Evolutionary conservation across 169 alveolate genomes (phyloP), one percentile per base, ranked within the genome.

Genomic region (Toxoplasma gondii): DNA sequence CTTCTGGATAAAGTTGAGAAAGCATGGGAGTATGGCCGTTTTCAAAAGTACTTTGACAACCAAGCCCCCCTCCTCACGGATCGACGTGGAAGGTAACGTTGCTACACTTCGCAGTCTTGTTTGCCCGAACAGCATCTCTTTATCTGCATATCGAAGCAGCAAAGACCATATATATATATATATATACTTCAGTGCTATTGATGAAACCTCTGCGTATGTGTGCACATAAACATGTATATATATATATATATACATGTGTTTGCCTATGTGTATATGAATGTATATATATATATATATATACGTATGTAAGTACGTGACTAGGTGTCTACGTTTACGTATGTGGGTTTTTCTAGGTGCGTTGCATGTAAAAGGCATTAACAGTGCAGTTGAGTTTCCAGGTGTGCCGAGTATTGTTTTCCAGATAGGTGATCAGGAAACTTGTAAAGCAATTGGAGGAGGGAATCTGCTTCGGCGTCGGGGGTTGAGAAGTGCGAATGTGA

Each of bases 11-110:
- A 96, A 84, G 97, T 97, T 17, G 98, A 97, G 94, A 93, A 97
- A 78, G 97, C 98, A 0, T 97, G 97, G 95, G 98, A 97, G 53
- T 97, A 96, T 88, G 98, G 98, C 16, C 91, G 97, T 17, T 97
- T 96, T 81, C 96, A 95, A 87, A 96, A 96, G 91, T 93, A 95
- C 91, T 93, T 93, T n/a, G 95, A 93, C 67, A 92, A 86, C 27
- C 90, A 90, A 41, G 90, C 90, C 44, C 95, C 95, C 17, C 91
- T 70, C 29, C 88, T 93, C 44, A 93, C 95, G 0, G 95, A 93
- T 34, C 69, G 81, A 29, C 74, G 91, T 10, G 95, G 95, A 90
- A 86, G 95, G 95, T 93, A 36, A n/a, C 58, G 12, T 49, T 4
- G 22, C 22, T 49, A 4, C 58, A 49, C 4, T 7, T 4, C 22